These are phyloP conservation scores for Colletotrichum acutatum DNA, from an alignment of 2,329 filamentous ascomycete species.

Conservation along the genomic window DNA sequence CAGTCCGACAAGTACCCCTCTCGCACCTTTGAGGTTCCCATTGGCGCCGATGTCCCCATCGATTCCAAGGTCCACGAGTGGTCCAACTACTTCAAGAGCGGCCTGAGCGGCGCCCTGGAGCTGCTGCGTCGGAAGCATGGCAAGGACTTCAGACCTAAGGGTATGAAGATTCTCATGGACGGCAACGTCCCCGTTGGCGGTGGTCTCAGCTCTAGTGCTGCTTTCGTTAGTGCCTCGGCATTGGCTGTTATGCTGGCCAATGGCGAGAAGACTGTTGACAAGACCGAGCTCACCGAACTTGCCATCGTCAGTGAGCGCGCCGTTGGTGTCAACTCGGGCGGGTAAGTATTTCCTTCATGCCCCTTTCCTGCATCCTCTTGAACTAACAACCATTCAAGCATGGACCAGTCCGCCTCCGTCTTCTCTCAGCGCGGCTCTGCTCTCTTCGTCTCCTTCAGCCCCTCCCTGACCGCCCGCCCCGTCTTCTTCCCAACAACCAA, in stretches of 20 bases:
- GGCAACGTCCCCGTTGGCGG: slow-evolving; percentile 93
- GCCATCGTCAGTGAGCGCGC: slow-evolving; percentile 94
- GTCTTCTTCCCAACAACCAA: slow-evolving; percentile 84
- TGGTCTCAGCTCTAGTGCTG: slow-evolving; percentile 92
- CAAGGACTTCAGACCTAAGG: slow-evolving; percentile 71
- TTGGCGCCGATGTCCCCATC: slow-evolving; percentile 75
- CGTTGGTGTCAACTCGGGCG: slow-evolving; percentile 96
- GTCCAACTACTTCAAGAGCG: slow-evolving; percentile 99
- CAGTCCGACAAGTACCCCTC: slow-evolving; percentile 79
- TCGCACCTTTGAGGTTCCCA: slow-evolving; percentile 78
- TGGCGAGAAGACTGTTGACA: slow-evolving; percentile 81
- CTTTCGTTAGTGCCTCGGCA: slow-evolving; percentile 90
- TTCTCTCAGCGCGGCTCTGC: slow-evolving; percentile 89
- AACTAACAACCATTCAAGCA: slow-evolving; percentile 60
- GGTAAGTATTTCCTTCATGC: slow-evolving; percentile 62
- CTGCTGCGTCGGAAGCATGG: slow-evolving; percentile 75
- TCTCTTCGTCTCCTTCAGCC: slow-evolving; percentile 90
- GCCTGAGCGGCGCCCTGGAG: slow-evolving; percentile 83
- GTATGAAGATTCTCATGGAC: slow-evolving; percentile 90
- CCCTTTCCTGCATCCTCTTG: not conserved
- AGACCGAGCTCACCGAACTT: slow-evolving; percentile 90
- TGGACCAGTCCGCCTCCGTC: slow-evolving; percentile 97
- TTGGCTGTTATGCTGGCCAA: slow-evolving; percentile 90
- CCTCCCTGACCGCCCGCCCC: slow-evolving; percentile 78
- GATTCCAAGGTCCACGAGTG: slow-evolving; percentile 89